A percentile compares a stretch with the other conserved stretches of the same genome.
These are phyloP conservation scores for Oenanthe sinensis DNA, from an alignment of 129 eudicot species.

Conservation along the genomic window DNA sequence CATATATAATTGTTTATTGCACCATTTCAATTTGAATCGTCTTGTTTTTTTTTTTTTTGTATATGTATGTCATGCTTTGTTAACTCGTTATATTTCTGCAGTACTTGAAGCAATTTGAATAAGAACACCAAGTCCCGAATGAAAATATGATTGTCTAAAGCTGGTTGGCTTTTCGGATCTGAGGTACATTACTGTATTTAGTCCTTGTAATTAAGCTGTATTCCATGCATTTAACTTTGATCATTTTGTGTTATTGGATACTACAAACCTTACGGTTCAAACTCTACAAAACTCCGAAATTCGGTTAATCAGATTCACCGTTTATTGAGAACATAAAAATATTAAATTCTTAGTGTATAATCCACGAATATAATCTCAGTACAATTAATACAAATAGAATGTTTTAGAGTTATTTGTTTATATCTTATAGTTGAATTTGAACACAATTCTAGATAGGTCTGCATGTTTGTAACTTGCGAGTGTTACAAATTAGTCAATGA, in stretches of 20 bases:
- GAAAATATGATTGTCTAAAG: neutral
- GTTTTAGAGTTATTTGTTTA: too few relatives aligned
- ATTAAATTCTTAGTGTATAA: too few relatives aligned
- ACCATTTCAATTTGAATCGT: neutral
- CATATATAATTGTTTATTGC: too few relatives aligned
- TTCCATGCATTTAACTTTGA: neutral
- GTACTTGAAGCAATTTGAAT: neutral
- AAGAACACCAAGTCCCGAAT: neutral
- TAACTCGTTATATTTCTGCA: neutral
- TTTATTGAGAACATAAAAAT: too few relatives aligned
- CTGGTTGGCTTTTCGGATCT: neutral
- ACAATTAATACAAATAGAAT: too few relatives aligned
- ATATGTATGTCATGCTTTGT: neutral
- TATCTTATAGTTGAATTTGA: too few relatives aligned
- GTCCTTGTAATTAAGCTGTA: neutral
- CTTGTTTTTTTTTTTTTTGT: too few relatives aligned
- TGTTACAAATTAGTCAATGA: neutral
- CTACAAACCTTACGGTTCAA: neutral
- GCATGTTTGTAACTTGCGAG: too few relatives aligned
- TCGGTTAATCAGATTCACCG: neutral
- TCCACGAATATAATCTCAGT: too few relatives aligned
- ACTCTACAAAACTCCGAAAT: neutral
- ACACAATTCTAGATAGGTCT: too few relatives aligned
- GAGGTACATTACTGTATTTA: neutral
- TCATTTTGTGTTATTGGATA: too few relatives aligned